Evolutionary conservation across 2,329 filamentous ascomycete species (phyloP).

Genomic region (Fulvia fulva): DNA sequence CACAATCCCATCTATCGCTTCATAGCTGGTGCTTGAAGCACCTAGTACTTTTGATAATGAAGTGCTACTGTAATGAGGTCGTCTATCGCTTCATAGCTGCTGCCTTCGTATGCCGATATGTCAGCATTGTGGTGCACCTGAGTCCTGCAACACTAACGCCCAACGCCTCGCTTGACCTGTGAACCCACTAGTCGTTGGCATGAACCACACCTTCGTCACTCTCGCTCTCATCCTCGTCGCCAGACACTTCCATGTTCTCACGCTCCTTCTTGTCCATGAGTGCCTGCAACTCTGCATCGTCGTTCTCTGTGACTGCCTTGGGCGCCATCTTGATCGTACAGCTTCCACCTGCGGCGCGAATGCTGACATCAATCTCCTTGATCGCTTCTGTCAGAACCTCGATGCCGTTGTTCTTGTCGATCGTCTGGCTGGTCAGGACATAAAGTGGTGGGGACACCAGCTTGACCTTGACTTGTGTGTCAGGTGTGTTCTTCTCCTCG

Average conservation of each 20-base stretch:
- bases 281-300: slow-evolving; percentile 93
- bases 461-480: slow-evolving; percentile 95
- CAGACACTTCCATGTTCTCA: slow-evolving; percentile 96
- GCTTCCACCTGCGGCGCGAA: slow-evolving; percentile 71
- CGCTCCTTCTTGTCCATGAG: slow-evolving; percentile 99
- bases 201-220: slow-evolving; percentile 74
- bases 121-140: not conserved
- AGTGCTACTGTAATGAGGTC: not conserved
- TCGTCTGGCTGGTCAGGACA: slow-evolving; percentile 88
- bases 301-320: slow-evolving; percentile 97
- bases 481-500: slow-evolving; percentile 85
- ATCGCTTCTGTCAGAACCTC: slow-evolving; percentile 83
- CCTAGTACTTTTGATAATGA: not conserved
- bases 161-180: not conserved
- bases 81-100: not conserved
- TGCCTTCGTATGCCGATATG: not conserved
- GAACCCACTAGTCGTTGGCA: slow-evolving; percentile 14
- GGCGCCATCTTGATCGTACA: slow-evolving; percentile 96
- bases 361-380: slow-evolving; percentile 75
- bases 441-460: slow-evolving; percentile 97
- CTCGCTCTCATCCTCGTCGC: slow-evolving; percentile 93
- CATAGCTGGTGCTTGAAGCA: too few relatives aligned
- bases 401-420: slow-evolving; percentile 89
- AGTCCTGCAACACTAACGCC: not conserved
- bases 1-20: too few relatives aligned